Base-by-base conservation (phyloP, 2,329 filamentous ascomycete species). In the Decorospora gaudefroyi region DNA sequence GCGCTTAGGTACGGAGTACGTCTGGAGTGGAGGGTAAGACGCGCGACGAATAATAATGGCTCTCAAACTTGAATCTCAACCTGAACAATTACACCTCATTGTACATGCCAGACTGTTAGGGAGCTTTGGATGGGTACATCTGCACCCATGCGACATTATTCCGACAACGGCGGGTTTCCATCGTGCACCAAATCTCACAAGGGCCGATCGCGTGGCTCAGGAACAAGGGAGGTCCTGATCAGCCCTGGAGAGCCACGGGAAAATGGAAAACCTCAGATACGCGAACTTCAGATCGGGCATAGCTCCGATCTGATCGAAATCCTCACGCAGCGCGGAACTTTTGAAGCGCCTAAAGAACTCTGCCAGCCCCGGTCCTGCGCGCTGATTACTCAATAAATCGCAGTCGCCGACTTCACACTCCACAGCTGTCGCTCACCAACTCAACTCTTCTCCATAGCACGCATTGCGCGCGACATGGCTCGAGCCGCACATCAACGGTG, bases 251-350 rank as follows among this genome's bases (percentile, higher is more conserved):
- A n/a, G n/a, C n/a, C n/a, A n/a, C n/a, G n/a, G n/a, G n/a, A 10
- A 16, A 3, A 13, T 9, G 10, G 10, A 29, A 30, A 19, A 15
- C 16, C 16, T 12, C 25, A 55, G 52, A 55, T 55, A 55, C 42
- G 52, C 52, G 52, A 55, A 26, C 5, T 12, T 12, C 22, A 11
- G 11, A 47, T 49, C 33, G 17, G 43, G 49, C 8, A 15, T 55
- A 53, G 52, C 40, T 6, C 21, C 49, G 49, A 53, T 55, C 42
- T 40, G 22, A 47, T 49, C 39, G 21, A 38, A 40, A 31, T 22
- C 32, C 22, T 34, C 31, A 18, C 38, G 5, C 26, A 13, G 12
- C 30, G 39, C 32, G 11, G 34, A 34, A 17, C 34, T 29, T n/a
- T 13, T 26, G 29, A 32, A 19, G 30, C 37, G 36, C 36, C 42